Base-by-base conservation (phyloP, 148 eudicot genomes). In the Persicaria maculosa region DNA sequence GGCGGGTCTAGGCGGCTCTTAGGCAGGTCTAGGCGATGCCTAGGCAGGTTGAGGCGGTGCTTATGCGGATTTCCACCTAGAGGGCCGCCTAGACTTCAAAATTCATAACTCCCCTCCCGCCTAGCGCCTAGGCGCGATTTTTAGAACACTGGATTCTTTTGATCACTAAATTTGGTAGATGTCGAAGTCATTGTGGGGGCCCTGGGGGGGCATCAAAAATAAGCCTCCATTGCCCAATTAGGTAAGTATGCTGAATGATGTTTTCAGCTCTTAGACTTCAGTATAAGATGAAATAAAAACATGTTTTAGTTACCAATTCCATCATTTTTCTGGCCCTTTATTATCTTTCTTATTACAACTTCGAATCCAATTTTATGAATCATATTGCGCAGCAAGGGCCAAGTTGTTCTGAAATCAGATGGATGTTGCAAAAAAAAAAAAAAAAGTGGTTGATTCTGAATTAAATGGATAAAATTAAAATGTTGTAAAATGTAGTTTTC, bases 161-260 rank as follows among this genome's bases (percentile, higher is more conserved):
- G n/a, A n/a, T 12, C 45, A 64, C 69, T 64, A 36, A 12, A 64
- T 64, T 71, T n/a, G 44, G 46, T 84, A 92, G 98, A 95, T 85
- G 80, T 86, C 50, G 97, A 95, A 73, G 40, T 95, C 19, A 80
- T 86, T 54, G 98, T 83, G n/a, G n/a, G n/a, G n/a, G n/a, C n/a
- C n/a, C n/a, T n/a, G n/a, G n/a, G 86, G 98, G 98, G 81, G 84
- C 93, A n/a, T 92, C 96, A 25, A 81, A 91, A 71, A 88, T 95
- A 71, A 85, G 93, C 75, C 88, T 95, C 58, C 88, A 87, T 75
- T 95, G 97, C 75, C 98, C 97, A 50, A 90, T 95, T 79, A 95
- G 98, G 98, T 92, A 83, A 74, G 78, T 62, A 61, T n/a, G n/a
- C n/a, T n/a, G n/a, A n/a, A 59, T 59, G 8, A n/a, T 25, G 36